A percentile compares a stretch with the other conserved stretches of the same genome.
phyloP scores from a whole-genome alignment of 129 eudicot genomes.

The Ambrosia artemisiifolia region DNA sequence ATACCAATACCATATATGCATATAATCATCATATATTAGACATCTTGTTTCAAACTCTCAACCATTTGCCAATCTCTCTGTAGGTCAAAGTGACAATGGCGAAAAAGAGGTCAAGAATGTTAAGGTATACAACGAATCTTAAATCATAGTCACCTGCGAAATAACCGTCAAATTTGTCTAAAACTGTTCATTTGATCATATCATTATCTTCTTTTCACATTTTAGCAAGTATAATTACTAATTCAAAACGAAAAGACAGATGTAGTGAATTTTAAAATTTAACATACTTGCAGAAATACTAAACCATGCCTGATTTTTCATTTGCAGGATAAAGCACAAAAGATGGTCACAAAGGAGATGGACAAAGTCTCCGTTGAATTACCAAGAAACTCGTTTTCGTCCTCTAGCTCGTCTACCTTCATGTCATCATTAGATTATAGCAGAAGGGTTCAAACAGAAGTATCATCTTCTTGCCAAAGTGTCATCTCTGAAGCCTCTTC shows the following conservation, averaged over 20 bases:
- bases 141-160: slow-evolving; percentile 4
- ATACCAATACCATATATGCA: background rate
- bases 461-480: slow-evolving; percentile 38
- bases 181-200: background rate
- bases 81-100: slow-evolving; percentile 40
- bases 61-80: background rate
- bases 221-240: slow-evolving; percentile 1
- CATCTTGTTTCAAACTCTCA: slow-evolving; percentile 3
- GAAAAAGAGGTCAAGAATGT: slow-evolving; percentile 35
- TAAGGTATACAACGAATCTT: slow-evolving; percentile 33
- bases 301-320: slow-evolving; percentile 1
- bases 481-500: slow-evolving; percentile 40
- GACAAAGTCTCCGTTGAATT: slow-evolving; percentile 54
- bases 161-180: slow-evolving; percentile 1
- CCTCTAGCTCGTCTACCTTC: slow-evolving; percentile 59
- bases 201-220: background rate
- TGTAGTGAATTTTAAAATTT: background rate
- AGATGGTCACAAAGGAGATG: slow-evolving; percentile 40
- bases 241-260: background rate
- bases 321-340: slow-evolving; percentile 41
- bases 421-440: slow-evolving; percentile 54
- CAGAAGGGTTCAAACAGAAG: slow-evolving; percentile 40
- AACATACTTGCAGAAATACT: background rate
- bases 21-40: slow-evolving; percentile 12
- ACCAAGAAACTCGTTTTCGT: slow-evolving; percentile 63